Evolutionary conservation across 805 yeast species (phyloP).

Genomic region (Barnettozyma vustinii): DNA sequence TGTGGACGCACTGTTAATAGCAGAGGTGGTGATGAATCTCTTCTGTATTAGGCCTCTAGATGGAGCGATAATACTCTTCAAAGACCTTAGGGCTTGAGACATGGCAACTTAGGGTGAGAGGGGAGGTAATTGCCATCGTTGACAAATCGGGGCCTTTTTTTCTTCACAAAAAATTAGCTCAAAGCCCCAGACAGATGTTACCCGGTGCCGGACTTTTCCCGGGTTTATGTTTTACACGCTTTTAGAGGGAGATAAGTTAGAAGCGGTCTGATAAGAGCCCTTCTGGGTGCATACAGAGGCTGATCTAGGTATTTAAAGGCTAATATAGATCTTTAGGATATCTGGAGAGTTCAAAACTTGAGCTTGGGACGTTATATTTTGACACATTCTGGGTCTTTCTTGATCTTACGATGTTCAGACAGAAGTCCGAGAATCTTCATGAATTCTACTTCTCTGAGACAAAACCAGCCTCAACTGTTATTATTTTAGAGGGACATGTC

Average conservation of each 20-base stretch:
- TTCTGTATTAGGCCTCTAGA: constrained; percentile 1
- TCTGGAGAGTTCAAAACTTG: not conserved
- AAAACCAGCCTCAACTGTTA: not conserved
- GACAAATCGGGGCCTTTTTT: constrained; percentile 1
- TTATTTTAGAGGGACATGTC: too few species aligned
- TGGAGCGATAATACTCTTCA: constrained; percentile 3
- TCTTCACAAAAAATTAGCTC: too few species aligned
- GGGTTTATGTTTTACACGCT: not conserved
- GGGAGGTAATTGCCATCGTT: not conserved
- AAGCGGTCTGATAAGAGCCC: too few species aligned
- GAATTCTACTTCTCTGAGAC: too few species aligned
- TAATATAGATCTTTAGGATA: not conserved
- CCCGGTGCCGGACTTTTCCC: not conserved
- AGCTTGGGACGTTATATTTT: not conserved
- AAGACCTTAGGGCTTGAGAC: constrained; percentile 3
- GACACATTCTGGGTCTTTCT: not conserved
- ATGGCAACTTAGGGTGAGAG: constrained; percentile 12
- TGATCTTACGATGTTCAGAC: not conserved
- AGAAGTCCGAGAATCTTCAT: not conserved
- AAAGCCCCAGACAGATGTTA: not conserved
- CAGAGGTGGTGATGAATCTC: constrained; percentile 14
- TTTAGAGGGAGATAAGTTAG: not conserved
- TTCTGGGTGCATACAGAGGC: not conserved
- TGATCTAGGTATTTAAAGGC: not conserved
- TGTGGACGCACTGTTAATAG: constrained; percentile 17